A percentile compares a stretch with the other conserved stretches of the same genome.
Evolutionary conservation across 345 rosid species (phyloP).

Genomic region (Pugionium cornutum): DNA sequence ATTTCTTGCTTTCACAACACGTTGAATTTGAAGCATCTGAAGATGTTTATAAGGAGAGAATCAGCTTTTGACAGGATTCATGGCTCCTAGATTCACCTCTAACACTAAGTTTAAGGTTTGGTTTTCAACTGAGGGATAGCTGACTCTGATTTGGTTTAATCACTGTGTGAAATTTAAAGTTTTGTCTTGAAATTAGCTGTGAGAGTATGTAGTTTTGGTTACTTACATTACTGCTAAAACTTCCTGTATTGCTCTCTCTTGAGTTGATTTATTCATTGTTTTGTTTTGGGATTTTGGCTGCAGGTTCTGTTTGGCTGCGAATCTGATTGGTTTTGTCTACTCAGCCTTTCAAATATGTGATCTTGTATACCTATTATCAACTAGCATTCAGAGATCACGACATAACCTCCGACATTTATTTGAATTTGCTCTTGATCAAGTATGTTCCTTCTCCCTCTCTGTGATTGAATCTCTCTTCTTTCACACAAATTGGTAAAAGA

Average conservation of each 20-base stretch:
- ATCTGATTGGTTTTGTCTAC: slow-evolving; percentile 73
- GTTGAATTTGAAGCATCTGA: background rate
- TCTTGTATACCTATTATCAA: slow-evolving; percentile 52
- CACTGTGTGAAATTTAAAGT: background rate
- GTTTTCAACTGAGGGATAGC: too few relatives aligned
- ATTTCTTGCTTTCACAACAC: background rate
- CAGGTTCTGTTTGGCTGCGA: slow-evolving; percentile 79
- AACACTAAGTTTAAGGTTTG: too few relatives aligned
- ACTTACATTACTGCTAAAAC: too few relatives aligned
- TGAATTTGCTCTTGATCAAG: slow-evolving; percentile 83
- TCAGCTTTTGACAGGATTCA: background rate
- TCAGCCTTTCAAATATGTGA: slow-evolving; percentile 67
- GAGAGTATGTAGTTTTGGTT: too few relatives aligned
- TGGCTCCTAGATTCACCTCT: too few relatives aligned
- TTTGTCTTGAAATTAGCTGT: background rate
- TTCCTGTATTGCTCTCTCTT: too few relatives aligned
- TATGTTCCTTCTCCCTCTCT: slow-evolving; percentile 34
- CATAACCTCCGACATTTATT: slow-evolving; percentile 54
- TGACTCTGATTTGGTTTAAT: background rate
- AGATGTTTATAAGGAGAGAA: background rate
- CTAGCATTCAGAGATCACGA: slow-evolving; percentile 45
- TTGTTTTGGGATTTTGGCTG: slow-evolving; percentile 24
- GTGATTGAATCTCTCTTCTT: background rate
- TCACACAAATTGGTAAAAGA: background rate
- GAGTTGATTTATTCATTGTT: too few relatives aligned